Conservation (phyloP, 2,329 filamentous ascomycete species). For the Trichoderma atroviride region DNA sequence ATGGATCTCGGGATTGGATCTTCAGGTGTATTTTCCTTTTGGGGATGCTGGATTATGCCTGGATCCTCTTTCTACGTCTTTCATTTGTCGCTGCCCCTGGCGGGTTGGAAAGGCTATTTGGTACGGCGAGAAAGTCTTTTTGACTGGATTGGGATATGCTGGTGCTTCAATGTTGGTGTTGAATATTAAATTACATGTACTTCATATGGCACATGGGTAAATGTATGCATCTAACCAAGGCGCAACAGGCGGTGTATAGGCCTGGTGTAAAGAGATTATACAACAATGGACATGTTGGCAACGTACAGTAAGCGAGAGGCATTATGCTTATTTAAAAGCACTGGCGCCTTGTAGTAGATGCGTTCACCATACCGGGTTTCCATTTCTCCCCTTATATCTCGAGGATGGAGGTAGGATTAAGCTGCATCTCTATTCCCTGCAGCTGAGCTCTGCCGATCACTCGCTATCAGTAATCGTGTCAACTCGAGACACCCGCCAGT, state of each 20-base stretch:
- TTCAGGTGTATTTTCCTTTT: constrained; percentile 11
- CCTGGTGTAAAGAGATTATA: neutral
- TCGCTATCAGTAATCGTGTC: neutral
- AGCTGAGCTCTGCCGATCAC: neutral
- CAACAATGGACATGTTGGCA: neutral
- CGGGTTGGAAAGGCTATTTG: neutral
- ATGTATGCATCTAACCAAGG: neutral
- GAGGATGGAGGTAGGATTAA: neutral
- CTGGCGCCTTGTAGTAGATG: neutral
- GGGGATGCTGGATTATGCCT: neutral
- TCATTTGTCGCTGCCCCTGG: neutral
- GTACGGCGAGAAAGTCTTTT: neutral
- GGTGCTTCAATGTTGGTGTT: neutral
- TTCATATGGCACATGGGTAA: neutral
- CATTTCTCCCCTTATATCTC: neutral
- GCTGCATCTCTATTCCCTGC: neutral
- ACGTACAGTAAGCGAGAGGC: neutral
- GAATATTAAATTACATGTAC: neutral
- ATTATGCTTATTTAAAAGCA: neutral
- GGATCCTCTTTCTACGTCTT: neutral
- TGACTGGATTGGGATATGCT: neutral
- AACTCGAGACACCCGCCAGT: neutral
- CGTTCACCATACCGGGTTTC: neutral
- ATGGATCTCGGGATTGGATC: constrained; percentile 12
- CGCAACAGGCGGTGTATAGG: neutral